Evolutionary conservation across 1,284 basidiomycete species (phyloP).

Genomic region (Phenoliferia sp.): DNA sequence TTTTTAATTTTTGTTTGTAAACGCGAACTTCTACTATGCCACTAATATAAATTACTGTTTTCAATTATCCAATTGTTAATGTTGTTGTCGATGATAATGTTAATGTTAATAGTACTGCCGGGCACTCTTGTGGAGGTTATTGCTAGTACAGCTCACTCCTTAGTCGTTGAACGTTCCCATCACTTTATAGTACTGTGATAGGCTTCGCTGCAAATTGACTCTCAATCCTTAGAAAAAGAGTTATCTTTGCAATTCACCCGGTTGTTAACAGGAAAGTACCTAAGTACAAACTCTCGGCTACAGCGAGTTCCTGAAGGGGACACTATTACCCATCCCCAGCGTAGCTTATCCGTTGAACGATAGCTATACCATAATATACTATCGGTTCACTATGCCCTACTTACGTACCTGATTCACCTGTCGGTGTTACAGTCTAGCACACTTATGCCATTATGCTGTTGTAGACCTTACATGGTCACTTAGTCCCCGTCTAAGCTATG

Average conservation of each 20-base stretch:
- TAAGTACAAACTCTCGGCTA: not conserved
- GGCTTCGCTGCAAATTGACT: not conserved
- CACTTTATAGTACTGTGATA: not conserved
- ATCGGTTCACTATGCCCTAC: not conserved
- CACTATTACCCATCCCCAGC: not conserved
- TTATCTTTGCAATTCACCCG: not conserved
- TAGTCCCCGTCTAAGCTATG: constrained; percentile 1
- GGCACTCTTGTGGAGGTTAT: not conserved
- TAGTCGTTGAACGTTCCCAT: constrained; percentile 1
- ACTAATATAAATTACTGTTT: no score
- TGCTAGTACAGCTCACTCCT: not conserved
- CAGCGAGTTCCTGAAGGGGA: not conserved
- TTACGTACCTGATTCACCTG: not conserved
- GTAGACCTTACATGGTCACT: constrained; percentile 1
- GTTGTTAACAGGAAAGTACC: no score
- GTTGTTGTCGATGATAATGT: no score
- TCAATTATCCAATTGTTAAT: no score
- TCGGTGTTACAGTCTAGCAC: not conserved
- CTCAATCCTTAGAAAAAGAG: not conserved
- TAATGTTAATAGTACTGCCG: no score
- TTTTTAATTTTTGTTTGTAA: no score
- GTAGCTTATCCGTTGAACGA: not conserved
- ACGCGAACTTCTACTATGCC: no score
- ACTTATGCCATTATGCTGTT: not conserved
- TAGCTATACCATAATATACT: not conserved